These are phyloP conservation scores for Iris pallida DNA, from an alignment of 116 monocot species.

Conservation along the genomic window DNA sequence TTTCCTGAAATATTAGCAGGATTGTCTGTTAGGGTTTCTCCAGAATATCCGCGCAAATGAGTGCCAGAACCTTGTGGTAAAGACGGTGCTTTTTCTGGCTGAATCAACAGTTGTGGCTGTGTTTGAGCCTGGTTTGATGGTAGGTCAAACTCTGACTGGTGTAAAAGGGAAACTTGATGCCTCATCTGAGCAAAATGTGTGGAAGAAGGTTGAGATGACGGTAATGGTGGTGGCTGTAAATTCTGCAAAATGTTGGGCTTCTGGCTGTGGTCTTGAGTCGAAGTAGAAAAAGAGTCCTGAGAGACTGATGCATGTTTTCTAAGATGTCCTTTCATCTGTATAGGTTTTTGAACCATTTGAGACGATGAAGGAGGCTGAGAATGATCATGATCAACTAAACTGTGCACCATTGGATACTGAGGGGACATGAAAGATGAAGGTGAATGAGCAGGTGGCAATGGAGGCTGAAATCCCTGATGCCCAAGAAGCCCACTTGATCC, in stretches of 20 bases:
- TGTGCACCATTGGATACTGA: conserved; percentile 20
- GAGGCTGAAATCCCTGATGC: conserved; percentile 4
- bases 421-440: conserved; percentile 11
- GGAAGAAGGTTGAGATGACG: conserved; percentile 16
- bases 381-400: conserved; percentile 16
- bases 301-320: conserved; percentile 3
- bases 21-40: conserved; percentile 9
- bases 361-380: conserved; percentile 11
- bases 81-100: conserved; percentile 2
- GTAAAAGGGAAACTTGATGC: conserved; percentile 20
- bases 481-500: conserved; percentile 2
- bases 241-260: conserved; percentile 9
- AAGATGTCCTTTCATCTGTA: conserved; percentile 9
- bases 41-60: conserved; percentile 12
- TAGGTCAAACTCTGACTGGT: conserved; percentile 17
- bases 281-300: conserved; percentile 18
- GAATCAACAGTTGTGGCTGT: neutral
- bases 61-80: conserved; percentile 6
- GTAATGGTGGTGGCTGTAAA: conserved; percentile 18
- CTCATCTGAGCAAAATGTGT: conserved; percentile 23
- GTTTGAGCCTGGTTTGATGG: conserved; percentile 11
- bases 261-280: conserved; percentile 9
- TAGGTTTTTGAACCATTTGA: conserved; percentile 30
- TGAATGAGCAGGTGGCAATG: conserved; percentile 4
- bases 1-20: conserved; percentile 26